These are phyloP conservation scores for Claviceps monticola DNA, from an alignment of 2,329 filamentous ascomycete species.

Conservation along the genomic window DNA sequence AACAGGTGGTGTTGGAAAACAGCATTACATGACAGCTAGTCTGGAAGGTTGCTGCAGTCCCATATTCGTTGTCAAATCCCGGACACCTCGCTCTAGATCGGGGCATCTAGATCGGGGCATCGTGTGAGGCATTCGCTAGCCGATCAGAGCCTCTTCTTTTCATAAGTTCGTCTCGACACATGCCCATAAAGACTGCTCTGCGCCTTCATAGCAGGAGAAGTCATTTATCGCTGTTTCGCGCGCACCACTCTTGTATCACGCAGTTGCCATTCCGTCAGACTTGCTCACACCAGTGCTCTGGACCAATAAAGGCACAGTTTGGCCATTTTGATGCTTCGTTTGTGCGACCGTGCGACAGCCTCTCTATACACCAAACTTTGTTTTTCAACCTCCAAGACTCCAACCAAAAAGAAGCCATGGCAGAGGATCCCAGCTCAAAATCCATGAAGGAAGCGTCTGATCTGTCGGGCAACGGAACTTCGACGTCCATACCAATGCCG, in stretches of 20 bases:
- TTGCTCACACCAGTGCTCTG: background rate
- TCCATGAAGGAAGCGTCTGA: background rate
- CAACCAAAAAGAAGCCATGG: slow-evolving; percentile 1
- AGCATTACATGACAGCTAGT: background rate
- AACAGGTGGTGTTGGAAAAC: background rate
- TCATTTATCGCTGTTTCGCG: background rate
- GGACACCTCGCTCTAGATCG: background rate
- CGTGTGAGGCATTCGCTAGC: background rate
- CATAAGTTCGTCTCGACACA: background rate
- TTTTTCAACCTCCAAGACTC: background rate
- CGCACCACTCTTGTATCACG: background rate
- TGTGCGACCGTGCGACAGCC: background rate
- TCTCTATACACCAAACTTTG: background rate
- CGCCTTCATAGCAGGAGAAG: background rate
- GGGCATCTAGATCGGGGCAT: background rate
- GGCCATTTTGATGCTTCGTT: background rate
- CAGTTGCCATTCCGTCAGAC: background rate
- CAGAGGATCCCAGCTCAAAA: background rate
- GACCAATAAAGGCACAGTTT: background rate
- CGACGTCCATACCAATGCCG: background rate
- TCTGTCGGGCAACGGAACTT: background rate
- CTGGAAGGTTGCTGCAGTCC: background rate
- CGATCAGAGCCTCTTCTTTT: background rate
- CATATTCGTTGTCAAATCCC: background rate
- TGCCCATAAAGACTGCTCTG: background rate